Evolutionary conservation across 768 basidiomycete species (phyloP).

Genomic region (Auriscalpium vulgare): DNA sequence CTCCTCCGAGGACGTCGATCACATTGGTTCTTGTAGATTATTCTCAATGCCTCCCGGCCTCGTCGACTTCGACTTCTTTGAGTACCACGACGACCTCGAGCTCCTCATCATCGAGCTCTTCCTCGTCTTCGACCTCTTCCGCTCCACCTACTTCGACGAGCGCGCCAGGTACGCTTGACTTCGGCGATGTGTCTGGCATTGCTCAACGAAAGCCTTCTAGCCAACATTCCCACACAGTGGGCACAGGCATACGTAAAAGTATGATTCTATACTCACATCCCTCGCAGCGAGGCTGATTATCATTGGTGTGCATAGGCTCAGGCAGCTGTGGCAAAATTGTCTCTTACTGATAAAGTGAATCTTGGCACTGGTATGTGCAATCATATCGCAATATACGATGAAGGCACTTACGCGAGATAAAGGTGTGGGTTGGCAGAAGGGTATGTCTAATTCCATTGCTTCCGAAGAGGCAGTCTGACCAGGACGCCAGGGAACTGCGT

Average conservation of each 20-base stretch:
- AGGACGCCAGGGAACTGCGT: slow-evolving; percentile 12
- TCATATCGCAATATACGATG: neutral
- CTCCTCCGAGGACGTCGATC: neutral
- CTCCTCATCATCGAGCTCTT: slow-evolving; percentile 1
- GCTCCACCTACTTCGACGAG: slow-evolving; percentile 7
- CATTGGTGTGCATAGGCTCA: slow-evolving; percentile 1
- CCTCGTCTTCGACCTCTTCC: slow-evolving; percentile 19
- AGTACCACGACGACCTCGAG: slow-evolving; percentile 15
- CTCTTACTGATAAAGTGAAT: slow-evolving; percentile 19
- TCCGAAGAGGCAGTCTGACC: neutral
- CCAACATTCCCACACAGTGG: slow-evolving; percentile 40
- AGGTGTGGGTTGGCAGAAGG: slow-evolving; percentile 13
- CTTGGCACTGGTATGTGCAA: slow-evolving; percentile 17
- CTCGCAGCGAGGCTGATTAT: too few species aligned
- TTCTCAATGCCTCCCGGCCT: slow-evolving; percentile 40
- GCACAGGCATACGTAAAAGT: slow-evolving; percentile 46
- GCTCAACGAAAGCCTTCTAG: slow-evolving; percentile 10
- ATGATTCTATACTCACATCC: neutral
- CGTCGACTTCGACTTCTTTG: slow-evolving; percentile 18
- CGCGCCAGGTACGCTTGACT: neutral
- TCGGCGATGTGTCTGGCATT: slow-evolving; percentile 1
- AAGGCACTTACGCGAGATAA: neutral
- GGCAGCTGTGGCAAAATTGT: slow-evolving; percentile 9
- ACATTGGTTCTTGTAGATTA: slow-evolving; percentile 28
- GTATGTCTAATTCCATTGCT: neutral